Evolutionary conservation across 2,329 filamentous ascomycete genomes (phyloP).

Genomic region (Sarocladium strictum): DNA sequence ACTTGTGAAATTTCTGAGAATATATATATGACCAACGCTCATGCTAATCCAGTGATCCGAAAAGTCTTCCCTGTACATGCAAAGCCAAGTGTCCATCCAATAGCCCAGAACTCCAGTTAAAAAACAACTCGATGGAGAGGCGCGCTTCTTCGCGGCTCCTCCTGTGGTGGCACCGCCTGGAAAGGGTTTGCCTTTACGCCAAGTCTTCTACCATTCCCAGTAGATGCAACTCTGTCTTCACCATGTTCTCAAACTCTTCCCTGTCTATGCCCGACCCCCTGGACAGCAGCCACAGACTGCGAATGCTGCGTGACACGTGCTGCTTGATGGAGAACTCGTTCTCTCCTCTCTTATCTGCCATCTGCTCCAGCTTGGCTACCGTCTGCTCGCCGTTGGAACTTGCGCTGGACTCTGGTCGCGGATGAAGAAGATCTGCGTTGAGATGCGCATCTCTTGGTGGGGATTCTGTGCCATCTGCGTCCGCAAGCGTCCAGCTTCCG

Average conservation of each 20-base stretch:
- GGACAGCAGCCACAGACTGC: conserved; percentile 68
- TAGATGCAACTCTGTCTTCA: conserved; percentile 66
- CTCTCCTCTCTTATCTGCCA: conserved; percentile 47
- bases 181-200: no score
- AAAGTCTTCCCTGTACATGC: not conserved
- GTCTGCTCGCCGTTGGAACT: conserved; percentile 49
- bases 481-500: not conserved
- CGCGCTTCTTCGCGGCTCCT: not conserved
- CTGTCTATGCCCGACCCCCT: conserved; percentile 65
- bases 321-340: conserved; percentile 61
- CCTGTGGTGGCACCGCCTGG: no score
- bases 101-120: conserved; percentile 6
- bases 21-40: not conserved
- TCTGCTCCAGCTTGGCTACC: conserved; percentile 48
- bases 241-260: conserved; percentile 67
- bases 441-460: not conserved
- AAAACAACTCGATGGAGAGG: conserved; percentile 1
- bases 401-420: conserved; percentile 53
- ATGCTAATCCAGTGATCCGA: not conserved
- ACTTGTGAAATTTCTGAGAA: no score
- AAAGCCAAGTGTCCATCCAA: not conserved
- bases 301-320: conserved; percentile 71
- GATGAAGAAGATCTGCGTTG: conserved; percentile 39
- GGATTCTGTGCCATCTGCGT: conserved; percentile 10
- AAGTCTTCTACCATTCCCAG: conserved; percentile 62